Conservation (phyloP, 1,139 yeast species). For the Saccharomyces uvarum region DNA sequence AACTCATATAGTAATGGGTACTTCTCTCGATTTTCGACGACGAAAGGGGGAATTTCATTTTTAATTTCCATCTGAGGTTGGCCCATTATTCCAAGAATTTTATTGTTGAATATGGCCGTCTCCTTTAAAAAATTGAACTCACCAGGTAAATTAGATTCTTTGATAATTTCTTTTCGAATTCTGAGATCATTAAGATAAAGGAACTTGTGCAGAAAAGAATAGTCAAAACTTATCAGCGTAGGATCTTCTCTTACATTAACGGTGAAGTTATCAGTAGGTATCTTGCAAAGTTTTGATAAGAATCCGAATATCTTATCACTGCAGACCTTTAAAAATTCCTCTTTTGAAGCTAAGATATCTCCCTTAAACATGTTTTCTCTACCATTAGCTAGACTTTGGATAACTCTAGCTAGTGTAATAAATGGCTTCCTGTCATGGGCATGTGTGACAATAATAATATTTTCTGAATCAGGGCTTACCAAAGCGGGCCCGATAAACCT, state of each 20-base stretch:
- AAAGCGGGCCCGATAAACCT: slow-evolving; percentile 86
- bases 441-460: slow-evolving; percentile 36
- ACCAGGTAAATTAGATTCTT: slow-evolving; percentile 20
- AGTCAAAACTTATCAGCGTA: slow-evolving; percentile 33
- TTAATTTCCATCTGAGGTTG: slow-evolving; percentile 41
- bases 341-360: slow-evolving; percentile 43
- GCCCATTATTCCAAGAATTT: slow-evolving; percentile 33
- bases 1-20: slow-evolving; percentile 61
- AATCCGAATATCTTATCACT: slow-evolving; percentile 43
- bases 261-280: slow-evolving; percentile 11
- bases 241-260: slow-evolving; percentile 16
- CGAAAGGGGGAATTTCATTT: slow-evolving; percentile 47
- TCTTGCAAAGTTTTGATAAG: slow-evolving; percentile 34
- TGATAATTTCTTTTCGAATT: slow-evolving; percentile 40
- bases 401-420: slow-evolving; percentile 72
- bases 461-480: slow-evolving; percentile 75
- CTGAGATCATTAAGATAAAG: slow-evolving; percentile 54
- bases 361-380: slow-evolving; percentile 52
- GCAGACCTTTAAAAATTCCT: slow-evolving; percentile 39
- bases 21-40: slow-evolving; percentile 42
- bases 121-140: slow-evolving; percentile 23
- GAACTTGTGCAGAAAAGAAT: slow-evolving; percentile 56
- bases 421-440: slow-evolving; percentile 58
- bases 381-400: slow-evolving; percentile 85
- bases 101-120: slow-evolving; percentile 28